A percentile compares a stretch with the other conserved stretches of the same genome.
phyloP scores from a whole-genome alignment of 306 rosid species.

The Astragalus membranaceus region DNA sequence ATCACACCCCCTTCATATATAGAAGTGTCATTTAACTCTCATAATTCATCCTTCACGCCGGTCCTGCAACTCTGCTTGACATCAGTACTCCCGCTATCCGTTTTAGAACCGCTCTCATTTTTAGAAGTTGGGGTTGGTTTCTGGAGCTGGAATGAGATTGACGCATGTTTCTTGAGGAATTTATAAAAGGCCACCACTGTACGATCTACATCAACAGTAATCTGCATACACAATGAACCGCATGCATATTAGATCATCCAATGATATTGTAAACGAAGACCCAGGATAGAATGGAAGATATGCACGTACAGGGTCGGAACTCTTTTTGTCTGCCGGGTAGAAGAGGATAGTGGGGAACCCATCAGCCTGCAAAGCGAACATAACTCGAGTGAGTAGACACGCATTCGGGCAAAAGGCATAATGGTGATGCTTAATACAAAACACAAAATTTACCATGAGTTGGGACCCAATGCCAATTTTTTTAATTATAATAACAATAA shows the following conservation, averaged over 20 bases:
- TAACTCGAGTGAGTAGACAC: background rate
- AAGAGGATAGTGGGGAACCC: constrained; percentile 45
- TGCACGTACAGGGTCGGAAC: constrained; percentile 36
- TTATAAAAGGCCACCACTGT: constrained; percentile 80
- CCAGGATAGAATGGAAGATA: background rate
- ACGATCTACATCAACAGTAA: constrained; percentile 66
- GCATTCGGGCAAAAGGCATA: background rate
- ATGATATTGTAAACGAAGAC: background rate
- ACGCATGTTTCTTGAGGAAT: constrained; percentile 77
- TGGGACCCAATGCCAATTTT: constrained; percentile 12
- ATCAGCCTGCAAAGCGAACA: constrained; percentile 31
- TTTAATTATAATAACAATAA: background rate
- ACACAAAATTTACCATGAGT: background rate
- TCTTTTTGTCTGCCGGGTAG: constrained; percentile 43
- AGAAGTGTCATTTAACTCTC: constrained; percentile 21
- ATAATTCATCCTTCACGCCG: constrained; percentile 64
- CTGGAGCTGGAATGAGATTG: constrained; percentile 85
- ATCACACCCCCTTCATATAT: constrained; percentile 12
- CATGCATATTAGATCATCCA: background rate
- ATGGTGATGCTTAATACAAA: background rate
- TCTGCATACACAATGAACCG: constrained; percentile 45
- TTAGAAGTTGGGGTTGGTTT: constrained; percentile 54
- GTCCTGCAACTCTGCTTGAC: constrained; percentile 33
- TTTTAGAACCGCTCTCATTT: constrained; percentile 30
- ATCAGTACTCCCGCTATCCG: constrained; percentile 31